Evolutionary conservation across 164 flowering plant species (phyloP).

Genomic region (Vitis labrusca): DNA sequence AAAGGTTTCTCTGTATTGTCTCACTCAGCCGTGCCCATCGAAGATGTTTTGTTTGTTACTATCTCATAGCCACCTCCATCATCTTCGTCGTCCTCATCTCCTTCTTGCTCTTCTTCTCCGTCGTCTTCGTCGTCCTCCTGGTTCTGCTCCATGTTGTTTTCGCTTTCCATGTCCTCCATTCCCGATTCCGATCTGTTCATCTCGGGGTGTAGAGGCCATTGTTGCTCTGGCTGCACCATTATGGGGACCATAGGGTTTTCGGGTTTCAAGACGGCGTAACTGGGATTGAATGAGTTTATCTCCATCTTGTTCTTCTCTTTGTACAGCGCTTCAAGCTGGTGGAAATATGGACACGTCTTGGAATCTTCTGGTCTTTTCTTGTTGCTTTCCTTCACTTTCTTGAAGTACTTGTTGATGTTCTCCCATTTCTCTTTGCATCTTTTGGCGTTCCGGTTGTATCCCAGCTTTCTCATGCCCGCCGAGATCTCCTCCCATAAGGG

Average conservation of each 20-base stretch:
- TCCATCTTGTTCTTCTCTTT: constrained; percentile 36
- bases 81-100: constrained; percentile 30
- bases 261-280: constrained; percentile 7
- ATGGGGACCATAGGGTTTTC: constrained; percentile 32
- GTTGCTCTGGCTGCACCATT: constrained; percentile 63
- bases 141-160: constrained; percentile 15
- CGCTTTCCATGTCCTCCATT: constrained; percentile 24
- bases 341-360: constrained; percentile 76
- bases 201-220: constrained; percentile 44
- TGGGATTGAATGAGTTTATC: constrained; percentile 1
- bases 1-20: not conserved
- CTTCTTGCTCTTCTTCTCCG: constrained; percentile 30
- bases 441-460: constrained; percentile 63
- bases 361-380: constrained; percentile 69
- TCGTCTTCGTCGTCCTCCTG: constrained; percentile 21
- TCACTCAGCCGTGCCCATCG: constrained; percentile 21
- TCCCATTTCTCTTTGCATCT: constrained; percentile 93
- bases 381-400: constrained; percentile 76
- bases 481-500: constrained; percentile 87
- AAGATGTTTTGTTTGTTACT: constrained; percentile 34
- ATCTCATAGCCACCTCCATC: constrained; percentile 42
- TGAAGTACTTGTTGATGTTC: constrained; percentile 86
- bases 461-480: constrained; percentile 49
- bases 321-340: constrained; percentile 67
- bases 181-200: constrained; percentile 8